Conservation (phyloP, 2,329 filamentous ascomycete genomes). For the Neofusicoccum sp. region DNA sequence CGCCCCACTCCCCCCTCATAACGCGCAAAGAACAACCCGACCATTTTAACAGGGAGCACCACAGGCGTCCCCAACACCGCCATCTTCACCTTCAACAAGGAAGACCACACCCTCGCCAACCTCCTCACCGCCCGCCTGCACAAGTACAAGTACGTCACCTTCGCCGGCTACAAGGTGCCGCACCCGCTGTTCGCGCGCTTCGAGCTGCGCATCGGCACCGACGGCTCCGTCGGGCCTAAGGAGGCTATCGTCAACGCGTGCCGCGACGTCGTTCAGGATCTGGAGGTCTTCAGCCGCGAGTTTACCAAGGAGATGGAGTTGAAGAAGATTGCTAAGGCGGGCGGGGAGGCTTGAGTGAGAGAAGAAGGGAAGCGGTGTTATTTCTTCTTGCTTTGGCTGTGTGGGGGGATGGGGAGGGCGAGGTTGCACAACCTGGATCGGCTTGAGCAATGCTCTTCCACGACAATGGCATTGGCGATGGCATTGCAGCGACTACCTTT, state of each 20-base stretch:
- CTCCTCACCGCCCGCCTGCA: constrained; percentile 84
- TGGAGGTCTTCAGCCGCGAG: constrained; percentile 78
- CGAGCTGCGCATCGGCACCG: constrained; percentile 84
- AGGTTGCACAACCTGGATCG: too few species aligned
- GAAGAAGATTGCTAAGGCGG: constrained; percentile 69
- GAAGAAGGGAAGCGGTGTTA: background rate
- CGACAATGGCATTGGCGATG: too few species aligned
- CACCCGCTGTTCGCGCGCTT: constrained; percentile 53
- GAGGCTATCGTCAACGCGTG: constrained; percentile 82
- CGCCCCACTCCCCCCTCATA: background rate
- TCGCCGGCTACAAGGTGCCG: constrained; percentile 83
- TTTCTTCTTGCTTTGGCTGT: too few species aligned
- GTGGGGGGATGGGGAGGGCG: too few species aligned
- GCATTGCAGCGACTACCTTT: too few species aligned
- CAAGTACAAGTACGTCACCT: constrained; percentile 79
- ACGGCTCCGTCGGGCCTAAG: constrained; percentile 84
- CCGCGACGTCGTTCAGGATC: constrained; percentile 78
- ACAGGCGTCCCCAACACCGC: constrained; percentile 90
- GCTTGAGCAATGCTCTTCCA: too few species aligned
- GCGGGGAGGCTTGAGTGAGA: constrained; percentile 17
- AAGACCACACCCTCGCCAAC: constrained; percentile 95
- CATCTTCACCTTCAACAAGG: constrained; percentile 93
- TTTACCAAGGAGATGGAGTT: constrained; percentile 93
- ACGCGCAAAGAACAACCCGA: background rate
- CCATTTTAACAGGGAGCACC: background rate